A percentile compares a stretch with the other conserved stretches of the same genome.
Conservation (phyloP, 164 flowering plant genomes). For the Vitis cinerea region DNA sequence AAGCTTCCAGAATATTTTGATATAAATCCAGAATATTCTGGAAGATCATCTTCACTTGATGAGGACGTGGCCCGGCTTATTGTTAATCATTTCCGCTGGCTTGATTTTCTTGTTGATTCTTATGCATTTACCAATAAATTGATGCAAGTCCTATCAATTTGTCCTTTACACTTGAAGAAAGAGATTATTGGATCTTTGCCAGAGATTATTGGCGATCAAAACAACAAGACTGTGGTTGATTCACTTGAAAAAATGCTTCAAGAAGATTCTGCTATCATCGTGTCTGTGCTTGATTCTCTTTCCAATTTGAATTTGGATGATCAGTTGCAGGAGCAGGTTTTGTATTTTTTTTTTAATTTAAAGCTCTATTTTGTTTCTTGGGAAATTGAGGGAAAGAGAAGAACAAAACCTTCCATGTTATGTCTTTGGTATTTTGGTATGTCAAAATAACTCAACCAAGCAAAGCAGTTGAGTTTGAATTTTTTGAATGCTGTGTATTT, state of each 20-base stretch:
- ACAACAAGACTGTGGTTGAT: slow-evolving; percentile 43
- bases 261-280: slow-evolving; percentile 70
- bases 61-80: slow-evolving; percentile 74
- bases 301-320: slow-evolving; percentile 72
- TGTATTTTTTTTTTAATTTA: slow-evolving; percentile 3
- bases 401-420: background rate
- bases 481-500: too few species aligned
- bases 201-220: slow-evolving; percentile 74
- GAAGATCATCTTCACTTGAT: slow-evolving; percentile 23
- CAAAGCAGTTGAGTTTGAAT: too few species aligned
- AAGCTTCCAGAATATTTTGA: slow-evolving; percentile 79
- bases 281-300: slow-evolving; percentile 75
- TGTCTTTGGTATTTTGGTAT: too few species aligned
- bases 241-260: slow-evolving; percentile 64
- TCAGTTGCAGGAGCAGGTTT: slow-evolving; percentile 66
- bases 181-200: slow-evolving; percentile 90
- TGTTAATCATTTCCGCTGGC: slow-evolving; percentile 76
- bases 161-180: slow-evolving; percentile 66
- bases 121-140: slow-evolving; percentile 57
- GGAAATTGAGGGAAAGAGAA: background rate
- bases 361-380: background rate
- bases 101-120: slow-evolving; percentile 76
- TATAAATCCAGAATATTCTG: slow-evolving; percentile 8
- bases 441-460: too few species aligned
- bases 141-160: slow-evolving; percentile 67